Evolutionary conservation across 83 land plant genomes (phyloP), one percentile per base, ranked within the genome.

Genomic region (Larix sibirica): DNA sequence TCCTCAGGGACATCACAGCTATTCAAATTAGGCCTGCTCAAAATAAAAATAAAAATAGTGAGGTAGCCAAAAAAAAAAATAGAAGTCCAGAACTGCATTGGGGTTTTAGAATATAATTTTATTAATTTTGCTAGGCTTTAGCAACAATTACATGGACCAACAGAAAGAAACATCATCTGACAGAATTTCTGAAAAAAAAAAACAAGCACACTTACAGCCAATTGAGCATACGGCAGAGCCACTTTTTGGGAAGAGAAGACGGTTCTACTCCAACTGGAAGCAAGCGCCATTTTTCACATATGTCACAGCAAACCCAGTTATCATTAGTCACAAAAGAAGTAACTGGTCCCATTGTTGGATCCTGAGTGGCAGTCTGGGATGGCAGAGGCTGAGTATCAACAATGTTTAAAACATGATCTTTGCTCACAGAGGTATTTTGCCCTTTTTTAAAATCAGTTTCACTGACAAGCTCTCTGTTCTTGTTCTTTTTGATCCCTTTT

Each of bases 251-350:
- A 24, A 92, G 92, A 31, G 65, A 16, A 1, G 40, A 73, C 71
- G 92, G 83, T 70, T 87, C 84, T 44, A 44, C 24, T 73, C 56
- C 58, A 73, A n/a, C 18, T 28, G 95, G 95, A 58, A 92, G 87
- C 33, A 97, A 91, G 10, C 99, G 92, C 98, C 99, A 97, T 64
- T 87, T 83, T 61, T 88, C 82, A 84, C 99, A 95, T 58, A 84
- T 84, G 69, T 94, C 98, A 89, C 98, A 97, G 3, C 64, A 69
- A 10, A 95, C 98, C 99, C 99, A 97, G 61, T 92, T 81, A 4
- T 97, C 99, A 28, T 88, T 59, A 63, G 81, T 82, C 23, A 88
- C 33, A 36, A 81, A 83, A 44, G 94, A 86, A 73, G 66, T 85
- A 10, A 36, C 28, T 47, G 65, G 44, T 31, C 54, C 60, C 68